phyloP scores from a whole-genome alignment of 768 basidiomycete genomes.

The Amanita pseudoporphyria region DNA sequence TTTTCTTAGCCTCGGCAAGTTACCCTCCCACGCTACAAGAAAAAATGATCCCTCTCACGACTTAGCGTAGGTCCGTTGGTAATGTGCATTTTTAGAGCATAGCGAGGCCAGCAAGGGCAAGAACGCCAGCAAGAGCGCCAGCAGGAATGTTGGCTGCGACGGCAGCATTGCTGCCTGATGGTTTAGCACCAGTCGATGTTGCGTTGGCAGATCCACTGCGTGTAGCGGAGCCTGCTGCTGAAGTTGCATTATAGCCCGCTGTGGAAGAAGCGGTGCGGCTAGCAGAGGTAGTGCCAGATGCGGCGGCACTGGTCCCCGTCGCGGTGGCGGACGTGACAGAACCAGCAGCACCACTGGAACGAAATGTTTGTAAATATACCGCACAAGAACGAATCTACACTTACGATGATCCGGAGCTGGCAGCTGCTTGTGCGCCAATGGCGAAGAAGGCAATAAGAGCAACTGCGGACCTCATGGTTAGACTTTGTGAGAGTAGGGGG shows the following conservation, averaged over 20 bases:
- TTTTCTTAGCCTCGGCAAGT: too few species aligned
- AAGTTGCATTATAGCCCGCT: neutral
- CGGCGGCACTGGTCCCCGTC: neutral
- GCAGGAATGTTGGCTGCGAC: neutral
- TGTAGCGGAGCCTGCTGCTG: too few species aligned
- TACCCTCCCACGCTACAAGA: neutral
- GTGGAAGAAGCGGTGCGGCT: neutral
- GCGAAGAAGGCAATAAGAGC: neutral
- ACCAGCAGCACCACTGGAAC: too few species aligned
- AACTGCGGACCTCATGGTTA: neutral
- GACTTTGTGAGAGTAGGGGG: neutral
- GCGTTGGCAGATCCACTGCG: too few species aligned
- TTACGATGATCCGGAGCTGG: too few species aligned
- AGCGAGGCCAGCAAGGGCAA: constrained; percentile 1
- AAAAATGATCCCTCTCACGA: neutral
- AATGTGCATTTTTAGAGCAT: neutral
- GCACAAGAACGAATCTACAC: too few species aligned
- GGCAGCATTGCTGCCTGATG: neutral
- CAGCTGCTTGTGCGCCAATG: neutral
- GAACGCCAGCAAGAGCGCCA: constrained; percentile 4
- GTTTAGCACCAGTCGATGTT: neutral
- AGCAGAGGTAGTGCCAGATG: neutral
- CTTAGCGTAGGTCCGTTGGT: neutral
- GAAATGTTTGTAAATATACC: too few species aligned
- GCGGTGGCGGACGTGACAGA: neutral